Percentiles rank a stretch among this genome's conserved stretches.
phyloP scores from a whole-genome alignment of 2,329 filamentous ascomycete genomes.

The Hymenoscyphus salicellus region DNA sequence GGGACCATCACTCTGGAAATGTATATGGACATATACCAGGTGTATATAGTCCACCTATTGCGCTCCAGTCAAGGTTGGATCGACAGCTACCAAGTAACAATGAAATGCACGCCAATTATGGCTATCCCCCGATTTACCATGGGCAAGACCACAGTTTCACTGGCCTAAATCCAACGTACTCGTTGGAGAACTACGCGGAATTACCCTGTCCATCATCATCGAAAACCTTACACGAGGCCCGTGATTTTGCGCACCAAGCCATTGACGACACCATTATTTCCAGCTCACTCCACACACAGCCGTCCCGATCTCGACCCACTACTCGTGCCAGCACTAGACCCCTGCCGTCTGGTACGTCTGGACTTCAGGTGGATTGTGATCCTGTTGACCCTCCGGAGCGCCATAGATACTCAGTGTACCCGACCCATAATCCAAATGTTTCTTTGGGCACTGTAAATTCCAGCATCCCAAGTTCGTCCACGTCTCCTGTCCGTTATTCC shows the following conservation, averaged over 20 bases:
- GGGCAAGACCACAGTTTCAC: neutral
- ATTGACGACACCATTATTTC: slow-evolving; percentile 1
- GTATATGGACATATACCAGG: neutral
- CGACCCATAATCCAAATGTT: neutral
- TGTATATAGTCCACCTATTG: neutral
- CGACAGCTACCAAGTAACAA: neutral
- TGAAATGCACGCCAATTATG: neutral
- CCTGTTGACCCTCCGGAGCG: neutral
- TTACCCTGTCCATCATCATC: neutral
- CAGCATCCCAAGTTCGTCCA: neutral
- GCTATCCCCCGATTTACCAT: neutral
- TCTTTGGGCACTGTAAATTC: neutral
- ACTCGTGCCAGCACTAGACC: neutral
- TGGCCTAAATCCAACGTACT: neutral
- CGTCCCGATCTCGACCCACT: neutral
- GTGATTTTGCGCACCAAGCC: neutral
- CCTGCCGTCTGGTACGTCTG: neutral
- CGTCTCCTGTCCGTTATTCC: neutral
- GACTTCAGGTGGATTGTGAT: neutral
- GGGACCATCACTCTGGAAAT: neutral
- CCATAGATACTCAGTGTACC: neutral
- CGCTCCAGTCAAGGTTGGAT: neutral
- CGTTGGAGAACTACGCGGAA: neutral
- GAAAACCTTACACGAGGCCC: neutral
- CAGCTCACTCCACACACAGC: neutral